Conservation (phyloP, 345 rosid species). For the Mercurialis annua region DNA sequence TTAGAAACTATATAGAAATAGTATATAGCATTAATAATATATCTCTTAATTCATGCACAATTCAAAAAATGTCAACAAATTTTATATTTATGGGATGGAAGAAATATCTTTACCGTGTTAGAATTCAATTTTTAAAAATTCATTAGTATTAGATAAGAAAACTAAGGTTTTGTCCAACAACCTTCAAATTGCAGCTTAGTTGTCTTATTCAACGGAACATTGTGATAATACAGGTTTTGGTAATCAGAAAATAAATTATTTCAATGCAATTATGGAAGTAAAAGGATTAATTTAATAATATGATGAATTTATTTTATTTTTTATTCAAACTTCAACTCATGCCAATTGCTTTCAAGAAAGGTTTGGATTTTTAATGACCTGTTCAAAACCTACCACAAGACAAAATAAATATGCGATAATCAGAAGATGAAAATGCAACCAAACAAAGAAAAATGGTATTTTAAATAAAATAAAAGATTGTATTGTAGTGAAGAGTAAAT, state of each 20-base stretch:
- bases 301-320: not conserved
- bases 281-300: not conserved
- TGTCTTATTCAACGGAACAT: constrained; percentile 26
- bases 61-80: too few species aligned
- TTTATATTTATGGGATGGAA: too few species aligned
- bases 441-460: not conserved
- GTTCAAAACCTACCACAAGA: constrained; percentile 30
- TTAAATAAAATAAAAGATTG: not conserved
- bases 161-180: constrained; percentile 39
- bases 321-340: constrained; percentile 17
- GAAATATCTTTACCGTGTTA: too few species aligned
- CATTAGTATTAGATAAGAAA: too few species aligned
- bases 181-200: constrained; percentile 29
- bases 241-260: not conserved
- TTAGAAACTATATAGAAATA: too few species aligned
- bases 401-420: not conserved
- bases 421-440: not conserved
- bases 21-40: too few species aligned
- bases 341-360: constrained; percentile 15
- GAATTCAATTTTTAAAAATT: too few species aligned
- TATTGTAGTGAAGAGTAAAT: not conserved
- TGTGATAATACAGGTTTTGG: not conserved
- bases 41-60: too few species aligned
- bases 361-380: constrained; percentile 7
- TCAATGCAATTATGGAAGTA: constrained; percentile 19